These are phyloP conservation scores for Logfia minima DNA, from an alignment of 129 eudicot species.

Conservation along the genomic window DNA sequence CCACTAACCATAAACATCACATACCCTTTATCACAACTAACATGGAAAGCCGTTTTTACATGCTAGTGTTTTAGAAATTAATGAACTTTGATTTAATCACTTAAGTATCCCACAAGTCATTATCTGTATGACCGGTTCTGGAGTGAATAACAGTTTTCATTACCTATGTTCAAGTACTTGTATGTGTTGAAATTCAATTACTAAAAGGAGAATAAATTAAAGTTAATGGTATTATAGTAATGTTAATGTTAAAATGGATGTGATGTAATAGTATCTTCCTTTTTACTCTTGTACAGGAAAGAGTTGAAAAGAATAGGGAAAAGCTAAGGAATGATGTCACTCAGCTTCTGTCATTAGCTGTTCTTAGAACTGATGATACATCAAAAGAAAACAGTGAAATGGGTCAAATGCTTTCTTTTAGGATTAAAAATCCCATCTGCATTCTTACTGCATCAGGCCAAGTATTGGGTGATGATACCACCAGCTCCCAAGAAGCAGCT, in stretches of 20 bases:
- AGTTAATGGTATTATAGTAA: slow-evolving; percentile 12
- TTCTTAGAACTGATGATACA: slow-evolving; percentile 34
- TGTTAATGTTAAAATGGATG: slow-evolving; percentile 12
- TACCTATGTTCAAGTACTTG: slow-evolving; percentile 9
- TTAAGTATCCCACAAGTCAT: slow-evolving; percentile 3
- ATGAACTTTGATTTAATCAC: neutral
- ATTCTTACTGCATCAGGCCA: slow-evolving; percentile 44
- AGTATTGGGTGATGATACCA: slow-evolving; percentile 55
- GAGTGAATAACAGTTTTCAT: slow-evolving; percentile 8
- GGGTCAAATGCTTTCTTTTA: slow-evolving; percentile 52
- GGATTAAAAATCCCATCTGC: slow-evolving; percentile 58
- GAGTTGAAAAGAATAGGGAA: slow-evolving; percentile 49
- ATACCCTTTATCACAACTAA: neutral
- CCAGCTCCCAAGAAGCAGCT: slow-evolving; percentile 46
- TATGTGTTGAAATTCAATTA: neutral
- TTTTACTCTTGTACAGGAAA: slow-evolving; percentile 51
- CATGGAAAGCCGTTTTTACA: neutral
- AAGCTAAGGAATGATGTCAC: slow-evolving; percentile 51
- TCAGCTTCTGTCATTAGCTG: slow-evolving; percentile 43
- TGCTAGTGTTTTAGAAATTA: neutral
- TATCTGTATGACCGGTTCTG: neutral
- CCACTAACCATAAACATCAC: neutral
- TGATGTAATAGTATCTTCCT: slow-evolving; percentile 6
- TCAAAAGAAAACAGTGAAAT: slow-evolving; percentile 25
- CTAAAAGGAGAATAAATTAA: neutral